phyloP scores from a whole-genome alignment of 2,329 filamentous ascomycete genomes.

The Hymenotorrendiella dingleyae region DNA sequence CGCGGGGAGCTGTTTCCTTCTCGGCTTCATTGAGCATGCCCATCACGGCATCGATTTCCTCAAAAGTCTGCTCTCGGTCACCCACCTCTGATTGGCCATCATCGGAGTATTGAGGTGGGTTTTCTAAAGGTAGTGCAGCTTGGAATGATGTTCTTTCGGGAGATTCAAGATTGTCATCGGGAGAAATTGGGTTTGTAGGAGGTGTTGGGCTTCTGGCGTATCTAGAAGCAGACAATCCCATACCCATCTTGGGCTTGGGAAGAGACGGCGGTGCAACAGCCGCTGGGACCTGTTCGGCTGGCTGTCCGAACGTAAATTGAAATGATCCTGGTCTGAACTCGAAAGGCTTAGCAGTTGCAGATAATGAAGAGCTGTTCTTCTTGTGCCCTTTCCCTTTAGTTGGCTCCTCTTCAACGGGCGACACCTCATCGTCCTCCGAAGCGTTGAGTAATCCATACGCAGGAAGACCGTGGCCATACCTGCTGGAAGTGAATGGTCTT shows the following conservation, averaged over 20 bases:
- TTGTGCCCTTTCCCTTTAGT: slow-evolving; percentile 31
- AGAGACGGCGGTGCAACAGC: slow-evolving; percentile 10
- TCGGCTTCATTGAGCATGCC: slow-evolving; percentile 71
- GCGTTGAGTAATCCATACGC: slow-evolving; percentile 21
- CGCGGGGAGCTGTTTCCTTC: slow-evolving; percentile 42
- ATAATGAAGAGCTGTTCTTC: slow-evolving; percentile 52
- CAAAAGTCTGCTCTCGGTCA: slow-evolving; percentile 45
- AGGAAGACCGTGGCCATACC: slow-evolving; percentile 24
- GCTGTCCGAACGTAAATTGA: slow-evolving; percentile 23
- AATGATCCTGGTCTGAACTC: slow-evolving; percentile 29
- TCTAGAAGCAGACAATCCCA: slow-evolving; percentile 23
- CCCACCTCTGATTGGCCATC: slow-evolving; percentile 8
- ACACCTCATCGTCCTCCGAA: slow-evolving; percentile 27
- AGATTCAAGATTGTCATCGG: slow-evolving; percentile 16
- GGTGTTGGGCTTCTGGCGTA: slow-evolving; percentile 27
- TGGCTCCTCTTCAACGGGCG: slow-evolving; percentile 15
- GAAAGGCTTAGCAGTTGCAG: slow-evolving; percentile 67
- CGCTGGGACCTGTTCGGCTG: slow-evolving; percentile 7
- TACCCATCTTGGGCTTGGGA: slow-evolving; percentile 2
- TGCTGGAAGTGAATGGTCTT: slow-evolving; percentile 23
- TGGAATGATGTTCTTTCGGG: slow-evolving; percentile 25
- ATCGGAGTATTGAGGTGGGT: slow-evolving; percentile 12
- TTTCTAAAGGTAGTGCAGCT: slow-evolving; percentile 22
- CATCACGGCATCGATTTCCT: slow-evolving; percentile 93
- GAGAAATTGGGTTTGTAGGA: slow-evolving; percentile 11